A percentile compares a stretch with the other conserved stretches of the same genome.
phyloP scores from a whole-genome alignment of 306 rosid genomes.

The Trifolium pratense region DNA sequence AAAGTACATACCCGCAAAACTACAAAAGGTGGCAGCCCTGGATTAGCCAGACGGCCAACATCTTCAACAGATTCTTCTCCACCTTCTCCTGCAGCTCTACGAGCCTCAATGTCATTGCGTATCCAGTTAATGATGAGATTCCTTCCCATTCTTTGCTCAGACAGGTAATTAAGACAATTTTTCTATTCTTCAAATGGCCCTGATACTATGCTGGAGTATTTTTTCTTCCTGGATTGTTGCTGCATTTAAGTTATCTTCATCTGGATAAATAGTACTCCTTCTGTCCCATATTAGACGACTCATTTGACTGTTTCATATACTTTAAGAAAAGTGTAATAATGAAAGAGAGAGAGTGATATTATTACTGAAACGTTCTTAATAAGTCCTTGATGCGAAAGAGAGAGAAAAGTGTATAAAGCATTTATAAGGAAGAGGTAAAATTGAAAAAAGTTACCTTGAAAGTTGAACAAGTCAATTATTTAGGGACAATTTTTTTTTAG shows the following conservation, averaged over 20 bases:
- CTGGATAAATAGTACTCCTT: not conserved
- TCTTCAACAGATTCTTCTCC: slow-evolving; percentile 65
- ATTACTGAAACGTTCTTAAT: too few relatives aligned
- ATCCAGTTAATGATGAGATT: slow-evolving; percentile 83
- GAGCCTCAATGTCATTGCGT: slow-evolving; percentile 79
- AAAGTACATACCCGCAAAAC: slow-evolving; percentile 78
- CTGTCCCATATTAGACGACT: too few relatives aligned
- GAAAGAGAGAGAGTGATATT: too few relatives aligned
- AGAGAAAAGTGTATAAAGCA: too few relatives aligned
- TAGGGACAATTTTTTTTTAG: not conserved
- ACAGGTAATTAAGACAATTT: slow-evolving; percentile 62
- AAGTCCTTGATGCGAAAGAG: too few relatives aligned
- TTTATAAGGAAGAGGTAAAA: too few relatives aligned
- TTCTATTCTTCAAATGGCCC: slow-evolving; percentile 8
- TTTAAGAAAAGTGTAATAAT: too few relatives aligned
- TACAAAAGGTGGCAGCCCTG: slow-evolving; percentile 80
- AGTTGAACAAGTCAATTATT: not conserved
- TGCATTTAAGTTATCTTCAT: not conserved
- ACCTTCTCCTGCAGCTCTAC: slow-evolving; percentile 78
- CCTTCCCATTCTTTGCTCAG: slow-evolving; percentile 79
- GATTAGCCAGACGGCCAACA: slow-evolving; percentile 73
- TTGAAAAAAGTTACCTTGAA: not conserved
- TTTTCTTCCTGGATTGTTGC: slow-evolving; percentile 24
- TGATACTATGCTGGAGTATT: slow-evolving; percentile 6
- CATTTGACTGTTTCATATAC: too few relatives aligned